Percentiles rank a stretch among this genome's conserved stretches.
These are phyloP conservation scores for Aspergillus arachidicola DNA, from an alignment of 2,329 filamentous ascomycete genomes.

Conservation along the genomic window DNA sequence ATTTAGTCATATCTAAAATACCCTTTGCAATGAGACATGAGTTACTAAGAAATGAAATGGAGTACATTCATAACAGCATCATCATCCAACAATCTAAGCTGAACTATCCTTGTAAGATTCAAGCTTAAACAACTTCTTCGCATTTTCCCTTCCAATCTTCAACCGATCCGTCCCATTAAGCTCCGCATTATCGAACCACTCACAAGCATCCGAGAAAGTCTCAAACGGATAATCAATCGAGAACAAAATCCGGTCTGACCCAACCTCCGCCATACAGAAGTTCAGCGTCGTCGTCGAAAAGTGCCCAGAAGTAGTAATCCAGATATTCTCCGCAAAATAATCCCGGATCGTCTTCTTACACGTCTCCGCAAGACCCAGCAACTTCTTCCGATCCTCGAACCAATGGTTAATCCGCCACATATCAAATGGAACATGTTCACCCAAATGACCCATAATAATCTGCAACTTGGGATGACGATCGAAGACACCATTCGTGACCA, in stretches of 20 bases:
- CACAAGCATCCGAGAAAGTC: constrained; percentile 45
- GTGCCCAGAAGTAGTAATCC: constrained; percentile 47
- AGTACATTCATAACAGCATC: not conserved
- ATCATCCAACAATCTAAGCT: constrained; percentile 17
- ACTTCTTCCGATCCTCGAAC: constrained; percentile 44
- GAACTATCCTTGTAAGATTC: constrained; percentile 36
- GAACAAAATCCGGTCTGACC: constrained; percentile 44
- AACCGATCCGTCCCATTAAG: constrained; percentile 39
- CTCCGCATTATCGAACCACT: constrained; percentile 47
- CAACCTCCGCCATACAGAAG: constrained; percentile 44
- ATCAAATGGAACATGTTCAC: constrained; percentile 55
- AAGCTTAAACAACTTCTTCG: constrained; percentile 47
- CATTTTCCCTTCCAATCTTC: constrained; percentile 52
- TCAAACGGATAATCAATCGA: constrained; percentile 47
- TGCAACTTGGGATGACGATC: constrained; percentile 52
- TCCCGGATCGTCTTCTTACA: constrained; percentile 50
- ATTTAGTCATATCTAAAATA: not conserved
- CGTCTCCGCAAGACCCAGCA: constrained; percentile 38
- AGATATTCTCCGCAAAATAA: constrained; percentile 46
- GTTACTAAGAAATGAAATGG: not conserved
- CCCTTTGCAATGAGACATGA: not conserved
- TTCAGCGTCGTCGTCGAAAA: constrained; percentile 44
- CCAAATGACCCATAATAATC: constrained; percentile 52
- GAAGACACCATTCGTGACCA: constrained; percentile 55
- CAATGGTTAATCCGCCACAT: constrained; percentile 52